Conservation (phyloP, 345 rosid genomes). For the Ailanthus altissimus region DNA sequence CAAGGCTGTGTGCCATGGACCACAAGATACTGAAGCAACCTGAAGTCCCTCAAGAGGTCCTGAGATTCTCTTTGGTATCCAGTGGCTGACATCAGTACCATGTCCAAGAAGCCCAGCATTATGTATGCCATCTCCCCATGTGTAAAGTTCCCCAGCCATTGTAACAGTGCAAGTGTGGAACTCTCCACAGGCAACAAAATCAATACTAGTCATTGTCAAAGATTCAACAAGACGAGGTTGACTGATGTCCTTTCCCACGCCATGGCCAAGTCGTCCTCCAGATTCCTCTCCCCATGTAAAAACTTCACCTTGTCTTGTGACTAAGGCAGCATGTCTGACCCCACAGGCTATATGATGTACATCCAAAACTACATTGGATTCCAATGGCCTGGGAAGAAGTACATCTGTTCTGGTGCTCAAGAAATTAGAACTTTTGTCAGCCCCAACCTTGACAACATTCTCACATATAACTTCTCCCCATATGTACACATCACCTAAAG, state of each 20-base stretch:
- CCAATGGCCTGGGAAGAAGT: slow-evolving; percentile 77
- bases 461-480: slow-evolving; percentile 96
- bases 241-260: slow-evolving; percentile 69
- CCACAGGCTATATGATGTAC: slow-evolving; percentile 91
- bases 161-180: slow-evolving; percentile 94
- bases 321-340: slow-evolving; percentile 84
- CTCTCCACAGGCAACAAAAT: slow-evolving; percentile 94
- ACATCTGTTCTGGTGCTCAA: slow-evolving; percentile 64
- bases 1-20: slow-evolving; percentile 98
- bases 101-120: slow-evolving; percentile 95
- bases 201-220: slow-evolving; percentile 57
- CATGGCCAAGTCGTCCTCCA: slow-evolving; percentile 97
- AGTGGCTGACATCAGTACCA: slow-evolving; percentile 84
- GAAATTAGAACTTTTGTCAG: slow-evolving; percentile 54
- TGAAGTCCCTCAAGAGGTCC: slow-evolving; percentile 95
- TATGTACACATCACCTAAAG: slow-evolving; percentile 90
- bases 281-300: slow-evolving; percentile 98
- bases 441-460: slow-evolving; percentile 55
- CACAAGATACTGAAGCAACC: slow-evolving; percentile 83
- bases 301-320: slow-evolving; percentile 89
- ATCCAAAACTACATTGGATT: slow-evolving; percentile 83
- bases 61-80: slow-evolving; percentile 95
- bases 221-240: slow-evolving; percentile 84
- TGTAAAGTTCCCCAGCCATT: slow-evolving; percentile 85
- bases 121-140: slow-evolving; percentile 98